phyloP scores from a whole-genome alignment of 495 filamentous ascomycete species.

The Aspergillus wentii region DNA sequence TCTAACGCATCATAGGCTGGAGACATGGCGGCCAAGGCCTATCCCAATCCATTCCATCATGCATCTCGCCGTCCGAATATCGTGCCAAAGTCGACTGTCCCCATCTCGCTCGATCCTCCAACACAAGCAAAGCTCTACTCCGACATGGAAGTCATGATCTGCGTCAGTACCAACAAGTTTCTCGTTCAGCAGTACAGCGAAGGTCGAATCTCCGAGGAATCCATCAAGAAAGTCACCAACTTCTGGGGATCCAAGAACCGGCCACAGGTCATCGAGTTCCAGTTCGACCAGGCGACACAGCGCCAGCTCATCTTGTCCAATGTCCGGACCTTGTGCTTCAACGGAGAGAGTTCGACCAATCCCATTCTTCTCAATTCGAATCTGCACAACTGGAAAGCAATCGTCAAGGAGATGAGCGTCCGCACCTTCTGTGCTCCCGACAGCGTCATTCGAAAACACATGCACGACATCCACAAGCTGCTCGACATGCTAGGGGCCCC shows the following conservation, averaged over 20 bases:
- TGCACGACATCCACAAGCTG: constrained; percentile 47
- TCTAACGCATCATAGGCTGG: constrained; percentile 14
- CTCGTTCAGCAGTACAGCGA: constrained; percentile 38
- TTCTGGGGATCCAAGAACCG: constrained; percentile 48
- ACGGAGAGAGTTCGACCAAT: constrained; percentile 34
- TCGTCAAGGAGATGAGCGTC: constrained; percentile 46
- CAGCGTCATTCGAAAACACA: constrained; percentile 47
- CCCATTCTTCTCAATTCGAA: constrained; percentile 39
- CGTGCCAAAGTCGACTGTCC: constrained; percentile 19
- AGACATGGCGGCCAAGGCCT: constrained; percentile 14
- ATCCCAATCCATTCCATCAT: constrained; percentile 9
- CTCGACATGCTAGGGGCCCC: constrained; percentile 50
- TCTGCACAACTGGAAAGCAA: constrained; percentile 47
- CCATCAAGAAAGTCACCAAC: constrained; percentile 40
- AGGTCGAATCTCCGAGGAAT: constrained; percentile 40
- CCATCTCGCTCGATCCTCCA: constrained; percentile 38
- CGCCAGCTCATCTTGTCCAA: constrained; percentile 47
- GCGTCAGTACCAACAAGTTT: constrained; percentile 47
- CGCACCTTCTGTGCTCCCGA: constrained; percentile 54
- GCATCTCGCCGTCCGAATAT: constrained; percentile 9
- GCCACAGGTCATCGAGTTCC: constrained; percentile 50
- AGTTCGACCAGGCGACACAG: constrained; percentile 54
- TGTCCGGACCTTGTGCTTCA: constrained; percentile 43
- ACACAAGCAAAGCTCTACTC: constrained; percentile 50
- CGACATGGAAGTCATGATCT: constrained; percentile 52